Evolutionary conservation across 768 basidiomycete genomes (phyloP), one percentile per base, ranked within the genome.

Genomic region (Strobilomyces echinocephalus): DNA sequence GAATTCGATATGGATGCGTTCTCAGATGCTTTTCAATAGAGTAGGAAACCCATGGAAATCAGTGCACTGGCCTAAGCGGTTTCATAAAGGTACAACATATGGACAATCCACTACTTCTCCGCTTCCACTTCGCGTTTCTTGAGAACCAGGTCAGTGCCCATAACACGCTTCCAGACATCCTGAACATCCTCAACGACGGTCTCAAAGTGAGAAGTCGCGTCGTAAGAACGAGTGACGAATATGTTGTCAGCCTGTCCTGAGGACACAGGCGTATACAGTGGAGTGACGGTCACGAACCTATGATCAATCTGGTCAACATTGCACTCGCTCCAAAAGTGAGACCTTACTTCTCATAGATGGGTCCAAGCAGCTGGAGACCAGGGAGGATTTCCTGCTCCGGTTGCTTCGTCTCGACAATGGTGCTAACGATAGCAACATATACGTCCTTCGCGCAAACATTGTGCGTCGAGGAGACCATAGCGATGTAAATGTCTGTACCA

Each of bases 121-220:
- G 79, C 78, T 58, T 85, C 84, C 33, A 79, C 78, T 54, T 92
- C 91, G 42, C 89, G 81, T 75, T 94, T 91, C 85, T 90, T 93
- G 62, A 95, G 80, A 50, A 86, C 88, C 49, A 95, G 79, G 46
- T 87, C 83, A 46, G 75, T 76, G 46, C 89, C 92, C 4, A 79
- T 77, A 49, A 95, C 84, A 50, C 95, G 80, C 76, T 87, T 85
- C 92, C 93, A 99, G 39, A 98, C 91, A 71, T 97, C 90, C 56
- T 88, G 87, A 35, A 99, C 97, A 55, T 99, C 95, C 48, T 97
- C 93, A 24, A 95, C 92, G 44, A 98, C 95, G 26, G 92, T 97
- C 79, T 99, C 97, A 69, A 99, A 98, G 75, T 99, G 97, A 28
- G 91, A 94, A 11, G 97, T 97, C 8, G 97, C 95, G 68, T 99